Percentiles rank a stretch among this genome's conserved stretches.
Conservation (phyloP, 768 basidiomycete species). For the Baorangia bicolor region DNA sequence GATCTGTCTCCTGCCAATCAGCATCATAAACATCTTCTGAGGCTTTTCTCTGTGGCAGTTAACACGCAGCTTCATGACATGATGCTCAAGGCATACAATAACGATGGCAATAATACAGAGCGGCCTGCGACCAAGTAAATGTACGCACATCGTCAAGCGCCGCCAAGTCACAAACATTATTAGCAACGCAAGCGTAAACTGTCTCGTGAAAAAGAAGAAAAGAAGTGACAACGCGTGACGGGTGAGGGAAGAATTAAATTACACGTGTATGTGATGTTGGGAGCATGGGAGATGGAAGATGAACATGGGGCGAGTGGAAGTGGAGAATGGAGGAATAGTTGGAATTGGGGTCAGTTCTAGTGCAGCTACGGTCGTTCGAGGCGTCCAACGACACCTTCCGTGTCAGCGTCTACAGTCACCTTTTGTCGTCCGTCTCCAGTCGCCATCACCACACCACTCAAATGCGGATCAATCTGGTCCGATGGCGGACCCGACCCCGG, state of each 20-base stretch:
- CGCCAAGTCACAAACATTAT: not conserved
- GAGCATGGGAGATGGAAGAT: not conserved
- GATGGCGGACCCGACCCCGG: constrained; percentile 34
- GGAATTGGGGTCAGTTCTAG: not conserved
- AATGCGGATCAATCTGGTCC: constrained; percentile 34
- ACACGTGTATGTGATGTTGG: constrained; percentile 13
- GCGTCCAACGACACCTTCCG: constrained; percentile 24
- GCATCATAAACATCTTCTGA: not conserved
- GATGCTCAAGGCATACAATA: not conserved
- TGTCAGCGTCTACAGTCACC: constrained; percentile 23
- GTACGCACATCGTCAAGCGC: not conserved
- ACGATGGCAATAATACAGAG: constrained; percentile 8
- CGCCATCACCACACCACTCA: constrained; percentile 25
- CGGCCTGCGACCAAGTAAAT: constrained; percentile 8
- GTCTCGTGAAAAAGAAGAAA: not conserved
- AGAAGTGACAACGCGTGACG: not conserved
- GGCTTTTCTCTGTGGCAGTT: not conserved
- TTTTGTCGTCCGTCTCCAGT: constrained; percentile 29
- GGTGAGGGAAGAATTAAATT: constrained; percentile 8
- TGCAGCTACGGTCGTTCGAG: constrained; percentile 17
- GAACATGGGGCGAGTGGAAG: not conserved
- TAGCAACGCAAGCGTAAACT: not conserved
- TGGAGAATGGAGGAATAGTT: not conserved
- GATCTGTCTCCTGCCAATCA: not conserved
- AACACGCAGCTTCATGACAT: not conserved